Evolutionary conservation across 2,329 filamentous ascomycete genomes (phyloP), one percentile per base, ranked within the genome.

Genomic region (Beauveria sp.): DNA sequence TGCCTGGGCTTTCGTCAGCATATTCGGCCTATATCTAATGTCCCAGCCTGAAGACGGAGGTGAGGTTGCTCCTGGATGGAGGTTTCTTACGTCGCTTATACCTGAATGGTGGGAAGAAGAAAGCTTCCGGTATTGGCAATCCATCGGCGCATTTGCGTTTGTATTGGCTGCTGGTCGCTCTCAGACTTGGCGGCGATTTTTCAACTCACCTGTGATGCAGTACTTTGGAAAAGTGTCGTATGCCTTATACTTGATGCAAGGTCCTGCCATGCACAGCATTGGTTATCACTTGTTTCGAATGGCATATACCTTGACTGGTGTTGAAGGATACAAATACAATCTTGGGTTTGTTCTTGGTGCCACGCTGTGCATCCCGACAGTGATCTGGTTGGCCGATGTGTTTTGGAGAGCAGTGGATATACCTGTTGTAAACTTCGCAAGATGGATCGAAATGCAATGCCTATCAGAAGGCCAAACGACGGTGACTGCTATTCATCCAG

Each of bases 141-240:
- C 78, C 57, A 68, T 78, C 45, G 83, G 83, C 3, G 78, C 81
- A 1, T 72, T 82, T 34, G 63, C 84, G 2, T 80, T 85, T 61
- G 77, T 85, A 5, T 71, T 78, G 60, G 77, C 77, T 42, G 78
- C 81, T 20, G 75, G 78, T 26, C 76, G 79, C 59, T 79, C 78
- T 4, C 69, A 71, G 3, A 70, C 68, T 3, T 79, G 81, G 74
- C 79, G 81, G 66, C 71, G 73, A 26, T 72, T 84, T 61, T 84
- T 86, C 71, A 79, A 79, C 67, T 72, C 74, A 1, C 67, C 71
- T 2, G 66, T 76, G 18, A 74, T 84, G 3, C 82, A 85, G 67
- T 86, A 86, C 70, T 73, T 86, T 7, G 84, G 84, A 62, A 79
- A 79, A 67, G 80, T 86, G 65, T 85, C 81, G 58, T 87, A 84